Conservation (phyloP, 768 basidiomycete genomes). For the Paxillus ammoniavirescens region DNA sequence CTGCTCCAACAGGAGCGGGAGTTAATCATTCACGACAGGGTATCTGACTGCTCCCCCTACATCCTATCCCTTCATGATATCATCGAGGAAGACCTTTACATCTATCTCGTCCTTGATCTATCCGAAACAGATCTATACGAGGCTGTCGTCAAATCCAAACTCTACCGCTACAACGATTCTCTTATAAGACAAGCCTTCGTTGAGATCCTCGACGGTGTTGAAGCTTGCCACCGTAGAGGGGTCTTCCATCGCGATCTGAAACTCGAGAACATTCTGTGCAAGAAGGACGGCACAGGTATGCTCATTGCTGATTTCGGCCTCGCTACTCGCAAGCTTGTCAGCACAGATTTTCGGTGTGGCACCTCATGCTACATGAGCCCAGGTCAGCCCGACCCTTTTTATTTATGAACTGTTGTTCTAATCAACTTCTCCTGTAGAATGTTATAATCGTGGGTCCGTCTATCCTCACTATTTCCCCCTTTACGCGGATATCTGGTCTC, state of each 20-base stretch:
- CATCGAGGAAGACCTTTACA: conserved; percentile 55
- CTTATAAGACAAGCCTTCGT: conserved; percentile 69
- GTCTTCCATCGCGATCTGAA: conserved; percentile 88
- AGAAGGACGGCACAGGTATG: conserved; percentile 48
- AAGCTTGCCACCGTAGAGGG: conserved; percentile 65
- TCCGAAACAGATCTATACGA: conserved; percentile 66
- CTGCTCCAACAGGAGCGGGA: conserved; percentile 67
- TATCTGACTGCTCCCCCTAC: conserved; percentile 51
- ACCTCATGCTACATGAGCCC: conserved; percentile 70
- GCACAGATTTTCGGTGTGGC: conserved; percentile 55
- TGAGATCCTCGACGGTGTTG: conserved; percentile 79
- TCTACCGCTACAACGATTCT: conserved; percentile 56
- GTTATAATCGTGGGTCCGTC: conserved; percentile 44
- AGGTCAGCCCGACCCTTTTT: conserved; percentile 39
- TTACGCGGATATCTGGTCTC: conserved; percentile 62
- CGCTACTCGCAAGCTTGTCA: conserved; percentile 46
- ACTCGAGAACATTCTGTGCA: conserved; percentile 77
- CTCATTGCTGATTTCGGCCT: conserved; percentile 81
- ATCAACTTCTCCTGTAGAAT: conserved; percentile 41
- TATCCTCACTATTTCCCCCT: conserved; percentile 19
- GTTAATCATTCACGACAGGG: conserved; percentile 53
- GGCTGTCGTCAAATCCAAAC: conserved; percentile 47
- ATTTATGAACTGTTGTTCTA: not conserved
- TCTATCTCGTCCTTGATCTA: conserved; percentile 68
- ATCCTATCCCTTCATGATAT: conserved; percentile 69